These are phyloP conservation scores for Lentinula guzmanii DNA, from an alignment of 768 basidiomycete genomes.

Conservation along the genomic window DNA sequence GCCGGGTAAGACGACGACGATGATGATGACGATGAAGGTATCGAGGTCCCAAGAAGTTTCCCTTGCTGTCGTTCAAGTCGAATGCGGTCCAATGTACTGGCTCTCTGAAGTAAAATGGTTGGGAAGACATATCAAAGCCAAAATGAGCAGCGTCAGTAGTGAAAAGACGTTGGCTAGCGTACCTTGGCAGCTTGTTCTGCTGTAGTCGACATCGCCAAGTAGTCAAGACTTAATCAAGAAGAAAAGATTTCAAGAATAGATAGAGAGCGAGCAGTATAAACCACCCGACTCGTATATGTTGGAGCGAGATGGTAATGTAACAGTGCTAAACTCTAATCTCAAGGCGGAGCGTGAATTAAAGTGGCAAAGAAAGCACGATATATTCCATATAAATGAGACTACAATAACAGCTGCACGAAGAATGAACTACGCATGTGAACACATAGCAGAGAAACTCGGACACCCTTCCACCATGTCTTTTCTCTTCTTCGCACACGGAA, in stretches of 20 bases:
- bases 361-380: slow-evolving; percentile 1
- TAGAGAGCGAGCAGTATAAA: not conserved
- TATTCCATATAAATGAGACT: not conserved
- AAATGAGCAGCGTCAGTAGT: not conserved
- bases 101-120: slow-evolving; percentile 21
- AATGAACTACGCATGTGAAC: not conserved
- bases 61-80: slow-evolving; percentile 30
- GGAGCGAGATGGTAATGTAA: not conserved
- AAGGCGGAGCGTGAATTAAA: slow-evolving; percentile 5
- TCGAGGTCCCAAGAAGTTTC: slow-evolving; percentile 16
- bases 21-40: slow-evolving; percentile 20
- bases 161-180: not conserved
- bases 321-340: slow-evolving; percentile 1
- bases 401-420: not conserved
- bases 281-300: not conserved
- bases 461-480: not conserved
- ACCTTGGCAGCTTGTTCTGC: slow-evolving; percentile 2
- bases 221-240: not conserved
- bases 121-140: not conserved
- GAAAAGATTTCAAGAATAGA: not conserved
- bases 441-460: not conserved
- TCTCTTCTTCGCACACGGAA: too few species aligned
- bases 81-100: slow-evolving; percentile 41
- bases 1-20: slow-evolving; percentile 20
- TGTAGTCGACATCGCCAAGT: not conserved